Evolutionary conservation across 371 early-diverging fungal genomes (phyloP).

Genomic region (Entomophthora muscae): DNA sequence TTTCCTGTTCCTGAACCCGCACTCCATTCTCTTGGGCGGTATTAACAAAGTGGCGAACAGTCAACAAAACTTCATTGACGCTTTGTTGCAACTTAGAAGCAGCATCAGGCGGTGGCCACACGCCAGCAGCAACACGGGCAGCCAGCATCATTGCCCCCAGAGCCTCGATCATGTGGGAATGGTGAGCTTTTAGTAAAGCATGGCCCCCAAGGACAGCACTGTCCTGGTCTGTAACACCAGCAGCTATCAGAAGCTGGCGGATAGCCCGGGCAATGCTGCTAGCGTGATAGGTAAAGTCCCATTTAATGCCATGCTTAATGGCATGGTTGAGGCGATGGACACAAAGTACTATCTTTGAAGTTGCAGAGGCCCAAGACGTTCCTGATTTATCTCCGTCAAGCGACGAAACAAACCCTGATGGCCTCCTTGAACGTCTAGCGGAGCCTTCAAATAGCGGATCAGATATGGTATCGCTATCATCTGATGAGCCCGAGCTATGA

Average conservation of each 20-base stretch:
- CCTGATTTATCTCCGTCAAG: conserved; percentile 9
- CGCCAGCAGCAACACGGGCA: conserved; percentile 59
- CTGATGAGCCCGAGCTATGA: conserved; percentile 8
- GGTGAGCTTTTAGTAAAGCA: conserved; percentile 42
- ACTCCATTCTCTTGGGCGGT: conserved; percentile 56
- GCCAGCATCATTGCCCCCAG: conserved; percentile 67
- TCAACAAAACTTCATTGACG: conserved; percentile 43
- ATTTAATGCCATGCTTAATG: conserved; percentile 34
- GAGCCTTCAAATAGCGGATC: conserved; percentile 11
- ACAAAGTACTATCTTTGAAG: conserved; percentile 40
- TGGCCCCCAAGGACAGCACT: conserved; percentile 38
- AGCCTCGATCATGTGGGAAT: conserved; percentile 59
- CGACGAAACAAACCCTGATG: conserved; percentile 13
- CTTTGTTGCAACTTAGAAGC: conserved; percentile 34
- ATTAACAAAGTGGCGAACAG: conserved; percentile 54
- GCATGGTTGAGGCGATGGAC: conserved; percentile 40
- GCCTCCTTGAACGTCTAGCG: conserved; percentile 9
- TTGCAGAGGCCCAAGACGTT: conserved; percentile 40
- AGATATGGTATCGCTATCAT: conserved; percentile 7
- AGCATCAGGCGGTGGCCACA: conserved; percentile 66
- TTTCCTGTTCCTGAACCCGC: conserved; percentile 27
- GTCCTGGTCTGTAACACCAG: conserved; percentile 53
- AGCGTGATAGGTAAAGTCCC: conserved; percentile 33
- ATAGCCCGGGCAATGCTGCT: conserved; percentile 51
- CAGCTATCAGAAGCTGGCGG: conserved; percentile 62